A percentile compares a stretch with the other conserved stretches of the same genome.
These are phyloP conservation scores for Penicillium sp. DNA, from an alignment of 2,329 filamentous ascomycete species.

Conservation along the genomic window DNA sequence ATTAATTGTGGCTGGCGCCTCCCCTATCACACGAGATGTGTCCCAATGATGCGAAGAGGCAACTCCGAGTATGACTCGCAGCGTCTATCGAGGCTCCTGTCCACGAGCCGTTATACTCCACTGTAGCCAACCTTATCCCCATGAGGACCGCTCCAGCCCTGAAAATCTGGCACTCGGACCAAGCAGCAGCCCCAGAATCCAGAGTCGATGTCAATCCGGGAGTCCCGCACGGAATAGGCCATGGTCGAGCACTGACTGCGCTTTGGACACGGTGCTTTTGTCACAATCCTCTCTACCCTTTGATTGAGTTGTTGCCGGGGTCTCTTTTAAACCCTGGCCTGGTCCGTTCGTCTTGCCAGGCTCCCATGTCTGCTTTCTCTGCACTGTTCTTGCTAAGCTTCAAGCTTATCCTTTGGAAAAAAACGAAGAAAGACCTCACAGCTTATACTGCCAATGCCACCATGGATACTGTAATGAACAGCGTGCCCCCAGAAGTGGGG, in stretches of 20 bases:
- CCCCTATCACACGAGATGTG: neutral
- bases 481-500: constrained; percentile 6
- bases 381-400: neutral
- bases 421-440: neutral
- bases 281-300: neutral
- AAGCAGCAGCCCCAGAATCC: neutral
- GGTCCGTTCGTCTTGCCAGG: neutral
- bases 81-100: neutral
- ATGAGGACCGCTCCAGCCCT: neutral
- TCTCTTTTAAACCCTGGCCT: neutral
- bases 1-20: neutral
- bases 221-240: neutral
- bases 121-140: neutral
- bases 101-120: constrained; percentile 1
- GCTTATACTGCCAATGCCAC: neutral
- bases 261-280: neutral
- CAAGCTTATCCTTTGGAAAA: neutral
- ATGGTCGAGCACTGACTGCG: neutral
- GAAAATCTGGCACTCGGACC: neutral
- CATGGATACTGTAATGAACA: constrained; percentile 12
- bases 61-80: neutral
- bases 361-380: neutral
- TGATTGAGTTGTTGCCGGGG: neutral
- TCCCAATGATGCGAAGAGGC: neutral
- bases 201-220: neutral